These are phyloP conservation scores for Lachnellula hyalina DNA, from an alignment of 2,329 filamentous ascomycete species.

Conservation along the genomic window DNA sequence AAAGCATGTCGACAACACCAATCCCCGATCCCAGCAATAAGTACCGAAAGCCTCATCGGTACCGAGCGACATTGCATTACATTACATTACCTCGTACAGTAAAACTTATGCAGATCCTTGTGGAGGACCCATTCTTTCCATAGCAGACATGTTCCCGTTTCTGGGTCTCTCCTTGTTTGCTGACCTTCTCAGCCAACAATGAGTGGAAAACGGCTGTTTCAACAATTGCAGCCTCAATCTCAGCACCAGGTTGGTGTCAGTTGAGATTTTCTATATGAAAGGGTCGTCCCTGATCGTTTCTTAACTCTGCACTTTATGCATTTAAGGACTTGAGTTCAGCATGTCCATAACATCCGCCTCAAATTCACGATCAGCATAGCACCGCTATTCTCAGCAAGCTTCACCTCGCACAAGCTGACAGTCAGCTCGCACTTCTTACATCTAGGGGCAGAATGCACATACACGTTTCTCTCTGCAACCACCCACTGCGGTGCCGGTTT, in stretches of 20 bases:
- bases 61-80: not conserved
- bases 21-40: too few relatives aligned
- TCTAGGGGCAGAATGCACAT: slow-evolving; percentile 2
- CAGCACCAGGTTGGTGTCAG: not conserved
- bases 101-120: not conserved
- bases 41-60: not conserved
- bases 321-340: not conserved
- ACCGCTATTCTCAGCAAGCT: not conserved
- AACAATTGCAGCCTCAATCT: not conserved
- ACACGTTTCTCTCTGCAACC: slow-evolving; percentile 4
- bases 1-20: too few relatives aligned
- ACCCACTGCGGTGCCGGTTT: slow-evolving; percentile 1
- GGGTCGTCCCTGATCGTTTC: not conserved
- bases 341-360: not conserved
- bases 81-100: too few relatives aligned
- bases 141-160: not conserved
- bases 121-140: not conserved
- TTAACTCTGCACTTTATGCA: not conserved
- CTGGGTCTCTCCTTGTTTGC: not conserved
- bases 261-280: not conserved
- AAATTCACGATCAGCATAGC: slow-evolving; percentile 1
- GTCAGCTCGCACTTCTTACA: not conserved
- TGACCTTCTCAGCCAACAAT: not conserved
- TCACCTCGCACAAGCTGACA: not conserved
- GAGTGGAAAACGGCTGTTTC: not conserved